Evolutionary conservation across 139 green algal genomes (phyloP), one percentile per base, ranked within the genome.

Genomic region (Coccomyxa sp.): DNA sequence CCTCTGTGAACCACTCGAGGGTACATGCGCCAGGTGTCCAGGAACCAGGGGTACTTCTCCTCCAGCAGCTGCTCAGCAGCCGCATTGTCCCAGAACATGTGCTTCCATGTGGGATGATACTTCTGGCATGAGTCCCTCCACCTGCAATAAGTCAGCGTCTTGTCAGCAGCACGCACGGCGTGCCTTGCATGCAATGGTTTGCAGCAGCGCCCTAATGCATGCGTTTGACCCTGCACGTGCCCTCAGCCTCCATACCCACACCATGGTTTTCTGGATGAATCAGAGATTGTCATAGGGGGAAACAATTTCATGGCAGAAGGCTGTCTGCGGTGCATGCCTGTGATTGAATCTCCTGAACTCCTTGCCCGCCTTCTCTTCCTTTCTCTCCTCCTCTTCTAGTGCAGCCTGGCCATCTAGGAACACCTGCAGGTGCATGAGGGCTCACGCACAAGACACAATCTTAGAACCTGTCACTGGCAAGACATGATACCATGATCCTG

Each of bases 31-130:
- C 75, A 82, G 34, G 75, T 79, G 16, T 68, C 37, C 71, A 90
- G 72, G 78, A 87, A 88, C 80, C 78, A 82, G 18, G 83, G 75
- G 40, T 88, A 90, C 4, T 35, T 24, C 29, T 82, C 41, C 37
- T 14, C 31, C 33, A 88, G 74, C 37, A 88, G 80, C 3, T 64
- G 39, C 75, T 83, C 76, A 34, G 78, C 76, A 0, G 55, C 72
- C 6, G 36, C 74, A 31, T 75, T 55, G 54, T 86, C 77, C 81
- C 79, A 88, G n/a, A 88, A 82, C 68, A 79, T 55, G 73, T 82
- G 68, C 36, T 76, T 14, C 84, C 84, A 88, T 37, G 68, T 27
- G 7, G 78, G 78, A 71, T 88, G 78, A 55, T 78, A 69, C n/a
- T 55, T 68, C 68, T 78, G 70, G 34, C 39, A 68, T 4, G 70